Evolutionary conservation across 768 basidiomycete species (phyloP).

Genomic region (Royoungia palumana): DNA sequence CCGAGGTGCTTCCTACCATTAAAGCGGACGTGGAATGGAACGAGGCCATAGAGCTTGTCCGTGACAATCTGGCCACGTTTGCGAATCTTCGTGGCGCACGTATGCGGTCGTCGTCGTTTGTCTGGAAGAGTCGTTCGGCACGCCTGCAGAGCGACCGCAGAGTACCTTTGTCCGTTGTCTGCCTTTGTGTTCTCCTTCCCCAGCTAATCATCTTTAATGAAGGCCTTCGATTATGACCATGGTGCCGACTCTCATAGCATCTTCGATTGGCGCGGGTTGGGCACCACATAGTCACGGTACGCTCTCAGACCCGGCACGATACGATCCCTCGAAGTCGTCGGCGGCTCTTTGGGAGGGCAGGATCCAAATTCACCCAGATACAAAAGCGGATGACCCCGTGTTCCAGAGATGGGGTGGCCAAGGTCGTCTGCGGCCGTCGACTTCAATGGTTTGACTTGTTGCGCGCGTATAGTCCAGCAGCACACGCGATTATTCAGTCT

Average conservation of each 20-base stretch:
- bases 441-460: slow-evolving; percentile 17
- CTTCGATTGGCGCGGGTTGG: slow-evolving; percentile 70
- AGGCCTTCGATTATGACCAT: slow-evolving; percentile 72
- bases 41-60: slow-evolving; percentile 74
- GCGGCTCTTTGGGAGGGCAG: slow-evolving; percentile 83
- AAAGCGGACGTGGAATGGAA: slow-evolving; percentile 67
- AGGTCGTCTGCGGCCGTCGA: slow-evolving; percentile 10
- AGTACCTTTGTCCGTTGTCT: slow-evolving; percentile 45
- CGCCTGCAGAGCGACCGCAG: slow-evolving; percentile 48
- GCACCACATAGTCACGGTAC: slow-evolving; percentile 52
- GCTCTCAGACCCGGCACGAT: slow-evolving; percentile 69
- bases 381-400: slow-evolving; percentile 59
- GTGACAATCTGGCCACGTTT: slow-evolving; percentile 85
- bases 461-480: not conserved
- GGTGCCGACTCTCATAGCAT: slow-evolving; percentile 71
- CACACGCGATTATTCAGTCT: not conserved
- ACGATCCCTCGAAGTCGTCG: slow-evolving; percentile 77
- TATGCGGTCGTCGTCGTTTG: slow-evolving; percentile 79
- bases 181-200: slow-evolving; percentile 3
- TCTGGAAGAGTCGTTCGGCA: slow-evolving; percentile 73
- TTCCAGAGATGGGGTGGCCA: slow-evolving; percentile 32
- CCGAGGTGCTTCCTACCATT: slow-evolving; percentile 58
- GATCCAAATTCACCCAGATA: slow-evolving; percentile 86
- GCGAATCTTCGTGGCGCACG: slow-evolving; percentile 85
- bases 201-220: slow-evolving; percentile 29